Evolutionary conservation across 164 flowering plant species (phyloP).

Genomic region (Sextonia rubra): DNA sequence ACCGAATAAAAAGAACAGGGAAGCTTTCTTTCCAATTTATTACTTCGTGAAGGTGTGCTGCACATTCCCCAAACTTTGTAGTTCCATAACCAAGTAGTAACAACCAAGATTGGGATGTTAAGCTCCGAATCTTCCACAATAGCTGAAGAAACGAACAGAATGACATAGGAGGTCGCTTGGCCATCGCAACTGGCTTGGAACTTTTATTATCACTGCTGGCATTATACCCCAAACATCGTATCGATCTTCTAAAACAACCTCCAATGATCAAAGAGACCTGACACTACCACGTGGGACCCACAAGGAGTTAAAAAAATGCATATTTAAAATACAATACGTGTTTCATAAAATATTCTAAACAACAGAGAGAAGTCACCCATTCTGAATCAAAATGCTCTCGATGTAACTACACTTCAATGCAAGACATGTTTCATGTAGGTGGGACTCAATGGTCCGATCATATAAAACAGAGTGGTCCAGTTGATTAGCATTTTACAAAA

Average conservation of each 20-base stretch:
- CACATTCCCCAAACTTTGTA: slow-evolving; percentile 17
- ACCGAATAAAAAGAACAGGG: slow-evolving; percentile 28
- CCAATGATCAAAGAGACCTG: slow-evolving; percentile 11
- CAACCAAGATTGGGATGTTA: slow-evolving; percentile 18
- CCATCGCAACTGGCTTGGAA: slow-evolving; percentile 7
- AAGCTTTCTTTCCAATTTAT: slow-evolving; percentile 28
- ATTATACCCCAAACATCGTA: slow-evolving; percentile 1
- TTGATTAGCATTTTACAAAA: too few species aligned
- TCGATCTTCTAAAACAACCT: neutral
- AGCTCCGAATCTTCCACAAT: slow-evolving; percentile 15
- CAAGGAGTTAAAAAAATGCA: neutral
- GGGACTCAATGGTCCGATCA: neutral
- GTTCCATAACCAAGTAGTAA: slow-evolving; percentile 14
- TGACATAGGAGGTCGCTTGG: slow-evolving; percentile 12
- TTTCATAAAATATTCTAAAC: neutral
- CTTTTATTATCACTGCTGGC: neutral
- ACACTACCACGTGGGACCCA: slow-evolving; percentile 7
- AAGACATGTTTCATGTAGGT: too few species aligned
- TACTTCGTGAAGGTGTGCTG: slow-evolving; percentile 18
- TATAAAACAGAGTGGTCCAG: too few species aligned
- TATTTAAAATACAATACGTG: neutral
- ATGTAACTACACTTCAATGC: neutral
- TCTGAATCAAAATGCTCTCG: neutral
- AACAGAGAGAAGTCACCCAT: neutral
- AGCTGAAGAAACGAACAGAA: slow-evolving; percentile 16